Percentiles rank a stretch among this genome's conserved stretches.
Evolutionary conservation across 2,329 filamentous ascomycete species (phyloP).

Genomic region (Microthyrium microscopicum): DNA sequence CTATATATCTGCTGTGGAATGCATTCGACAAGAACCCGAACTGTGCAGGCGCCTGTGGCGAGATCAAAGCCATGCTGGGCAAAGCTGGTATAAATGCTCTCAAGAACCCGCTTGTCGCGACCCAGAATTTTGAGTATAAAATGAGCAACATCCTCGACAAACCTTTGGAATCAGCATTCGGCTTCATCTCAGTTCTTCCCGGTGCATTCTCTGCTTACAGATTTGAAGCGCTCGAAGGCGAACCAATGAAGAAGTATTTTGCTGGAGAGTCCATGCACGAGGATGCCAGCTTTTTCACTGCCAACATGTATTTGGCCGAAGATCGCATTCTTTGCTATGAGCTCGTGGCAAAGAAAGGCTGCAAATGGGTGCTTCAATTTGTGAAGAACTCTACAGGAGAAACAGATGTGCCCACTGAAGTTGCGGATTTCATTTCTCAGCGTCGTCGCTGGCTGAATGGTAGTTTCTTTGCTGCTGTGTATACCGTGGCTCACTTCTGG

Average conservation of each 20-base stretch:
- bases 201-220: conserved; percentile 98
- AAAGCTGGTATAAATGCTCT: conserved; percentile 58
- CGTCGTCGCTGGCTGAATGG: conserved; percentile 95
- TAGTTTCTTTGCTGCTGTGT: conserved; percentile 93
- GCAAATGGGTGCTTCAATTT: conserved; percentile 92
- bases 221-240: conserved; percentile 85
- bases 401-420: conserved; percentile 87
- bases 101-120: conserved; percentile 81
- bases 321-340: conserved; percentile 98
- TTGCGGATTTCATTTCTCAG: conserved; percentile 82
- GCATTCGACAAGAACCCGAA: conserved; percentile 95
- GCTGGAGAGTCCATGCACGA: conserved; percentile 89
- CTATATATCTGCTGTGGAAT: conserved; percentile 96
- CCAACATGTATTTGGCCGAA: conserved; percentile 97
- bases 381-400: conserved; percentile 94
- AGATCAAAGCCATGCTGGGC: conserved; percentile 96
- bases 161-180: conserved; percentile 89
- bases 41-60: conserved; percentile 92
- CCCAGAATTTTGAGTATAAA: conserved; percentile 99
- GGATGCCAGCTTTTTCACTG: conserved; percentile 87
- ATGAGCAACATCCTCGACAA: conserved; percentile 99
- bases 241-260: conserved; percentile 92
- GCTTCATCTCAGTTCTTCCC: conserved; percentile 90
- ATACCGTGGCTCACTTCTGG: conserved; percentile 85
- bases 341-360: conserved; percentile 91